Evolutionary conservation across 805 yeast genomes (phyloP).

Genomic region (Scheffersomyces stipitis): DNA sequence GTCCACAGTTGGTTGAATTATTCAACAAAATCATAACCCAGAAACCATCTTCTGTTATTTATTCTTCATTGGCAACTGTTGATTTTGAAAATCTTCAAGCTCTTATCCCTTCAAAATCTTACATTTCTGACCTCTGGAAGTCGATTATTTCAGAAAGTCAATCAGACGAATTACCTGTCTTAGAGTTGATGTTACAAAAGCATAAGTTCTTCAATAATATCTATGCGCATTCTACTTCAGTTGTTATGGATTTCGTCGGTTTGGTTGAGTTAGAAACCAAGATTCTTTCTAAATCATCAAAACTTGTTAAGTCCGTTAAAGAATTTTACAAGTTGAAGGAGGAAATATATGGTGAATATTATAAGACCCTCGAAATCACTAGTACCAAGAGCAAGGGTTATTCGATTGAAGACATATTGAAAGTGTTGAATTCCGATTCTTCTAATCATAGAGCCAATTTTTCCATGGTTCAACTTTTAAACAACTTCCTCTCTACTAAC

Average conservation of each 20-base stretch:
- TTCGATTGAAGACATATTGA: conserved; percentile 2
- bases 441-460: conserved; percentile 24
- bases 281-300: conserved; percentile 19
- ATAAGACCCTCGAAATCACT: conserved; percentile 9
- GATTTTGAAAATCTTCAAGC: conserved; percentile 11
- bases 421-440: conserved; percentile 15
- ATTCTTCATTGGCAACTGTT: conserved; percentile 19
- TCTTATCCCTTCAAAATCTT: conserved; percentile 6
- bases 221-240: not conserved
- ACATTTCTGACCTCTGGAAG: conserved; percentile 17
- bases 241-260: conserved; percentile 10
- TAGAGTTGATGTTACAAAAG: conserved; percentile 19
- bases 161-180: conserved; percentile 19
- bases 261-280: conserved; percentile 18
- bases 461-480: conserved; percentile 21
- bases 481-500: conserved; percentile 9
- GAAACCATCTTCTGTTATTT: conserved; percentile 12
- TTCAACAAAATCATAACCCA: not conserved
- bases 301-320: conserved; percentile 20
- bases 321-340: conserved; percentile 47
- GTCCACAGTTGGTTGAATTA: not conserved
- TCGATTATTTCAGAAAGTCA: conserved; percentile 13
- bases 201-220: conserved; percentile 27
- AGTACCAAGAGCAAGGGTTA: not conserved
- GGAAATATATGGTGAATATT: conserved; percentile 32